Evolutionary conservation across 1,284 basidiomycete genomes (phyloP).

Genomic region (Mycosarcoma maydis): DNA sequence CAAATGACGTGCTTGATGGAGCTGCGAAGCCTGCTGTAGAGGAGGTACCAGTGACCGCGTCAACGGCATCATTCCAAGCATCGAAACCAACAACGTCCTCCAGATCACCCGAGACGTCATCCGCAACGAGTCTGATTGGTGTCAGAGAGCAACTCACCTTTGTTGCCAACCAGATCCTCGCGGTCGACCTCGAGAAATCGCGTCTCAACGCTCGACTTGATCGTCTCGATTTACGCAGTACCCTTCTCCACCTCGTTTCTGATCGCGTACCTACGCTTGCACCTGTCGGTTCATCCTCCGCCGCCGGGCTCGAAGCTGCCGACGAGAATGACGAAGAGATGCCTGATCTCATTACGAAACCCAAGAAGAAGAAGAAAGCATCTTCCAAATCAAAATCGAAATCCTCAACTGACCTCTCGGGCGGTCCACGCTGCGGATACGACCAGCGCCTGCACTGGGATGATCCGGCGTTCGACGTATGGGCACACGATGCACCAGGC

Average conservation of each 20-base stretch:
- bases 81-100: no score
- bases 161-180: conserved; percentile 12
- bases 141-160: conserved; percentile 16
- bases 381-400: conserved; percentile 4
- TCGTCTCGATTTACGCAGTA: conserved; percentile 36
- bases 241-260: conserved; percentile 33
- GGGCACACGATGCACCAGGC: conserved; percentile 13
- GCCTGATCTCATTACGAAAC: conserved; percentile 3
- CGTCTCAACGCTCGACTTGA: conserved; percentile 31
- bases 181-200: conserved; percentile 23
- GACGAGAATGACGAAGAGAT: conserved; percentile 17
- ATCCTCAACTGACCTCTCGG: conserved; percentile 1
- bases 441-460: conserved; percentile 44
- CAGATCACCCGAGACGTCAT: conserved; percentile 6
- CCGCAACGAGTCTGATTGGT: conserved; percentile 8
- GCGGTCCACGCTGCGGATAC: conserved; percentile 46
- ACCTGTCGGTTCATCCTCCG: conserved; percentile 17
- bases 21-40: background rate
- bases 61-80: background rate
- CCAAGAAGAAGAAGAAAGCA: conserved; percentile 22
- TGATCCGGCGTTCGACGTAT: conserved; percentile 25
- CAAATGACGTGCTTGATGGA: background rate
- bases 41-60: background rate
- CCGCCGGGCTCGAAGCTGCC: background rate
- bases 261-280: conserved; percentile 34